These are phyloP conservation scores for Mortierella sp. DNA, from an alignment of 371 early-diverging fungal genomes.

Conservation along the genomic window DNA sequence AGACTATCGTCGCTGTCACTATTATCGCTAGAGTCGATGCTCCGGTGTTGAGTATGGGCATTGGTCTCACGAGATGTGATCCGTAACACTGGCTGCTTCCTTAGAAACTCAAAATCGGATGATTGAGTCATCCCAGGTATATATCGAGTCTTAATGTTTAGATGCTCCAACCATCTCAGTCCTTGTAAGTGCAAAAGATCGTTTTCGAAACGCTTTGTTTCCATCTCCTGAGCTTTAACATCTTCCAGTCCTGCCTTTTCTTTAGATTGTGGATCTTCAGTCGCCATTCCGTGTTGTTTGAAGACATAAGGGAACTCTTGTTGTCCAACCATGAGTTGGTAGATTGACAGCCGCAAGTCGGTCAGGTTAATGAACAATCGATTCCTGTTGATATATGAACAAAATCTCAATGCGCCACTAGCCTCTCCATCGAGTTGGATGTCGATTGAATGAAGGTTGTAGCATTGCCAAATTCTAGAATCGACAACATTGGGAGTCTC, in stretches of 20 bases:
- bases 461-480: slow-evolving; percentile 17
- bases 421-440: not conserved
- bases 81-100: not conserved
- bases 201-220: slow-evolving; percentile 6
- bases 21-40: not conserved
- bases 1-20: not conserved
- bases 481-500: too few species aligned
- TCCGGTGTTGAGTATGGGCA: not conserved
- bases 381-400: slow-evolving; percentile 9
- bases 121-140: slow-evolving; percentile 16
- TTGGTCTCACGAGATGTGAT: not conserved
- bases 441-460: slow-evolving; percentile 18
- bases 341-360: not conserved
- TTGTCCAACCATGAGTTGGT: slow-evolving; percentile 19
- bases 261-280: not conserved
- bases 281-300: slow-evolving; percentile 10
- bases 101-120: slow-evolving; percentile 40
- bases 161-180: slow-evolving; percentile 10
- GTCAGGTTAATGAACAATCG: slow-evolving; percentile 23
- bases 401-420: not conserved
- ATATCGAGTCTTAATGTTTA: not conserved
- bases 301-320: not conserved
- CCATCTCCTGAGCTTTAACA: not conserved
- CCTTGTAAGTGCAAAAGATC: slow-evolving; percentile 3
- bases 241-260: not conserved